Evolutionary conservation across 78 protist genomes (phyloP).

Genomic region (Andalucia godoyi): DNA sequence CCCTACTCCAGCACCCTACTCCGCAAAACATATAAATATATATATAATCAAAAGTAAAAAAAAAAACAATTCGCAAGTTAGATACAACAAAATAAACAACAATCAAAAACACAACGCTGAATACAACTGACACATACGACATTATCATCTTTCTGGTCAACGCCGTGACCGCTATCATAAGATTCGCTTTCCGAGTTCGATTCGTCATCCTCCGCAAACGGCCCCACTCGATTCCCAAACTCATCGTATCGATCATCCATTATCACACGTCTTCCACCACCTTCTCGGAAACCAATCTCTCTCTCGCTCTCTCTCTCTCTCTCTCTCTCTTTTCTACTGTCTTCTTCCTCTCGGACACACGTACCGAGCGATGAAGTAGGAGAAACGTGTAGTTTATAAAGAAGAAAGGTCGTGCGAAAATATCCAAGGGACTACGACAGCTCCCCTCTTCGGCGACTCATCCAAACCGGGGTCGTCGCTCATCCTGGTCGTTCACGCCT

Average conservation of each 20-base stretch:
- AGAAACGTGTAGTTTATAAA: too few species aligned
- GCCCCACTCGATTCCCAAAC: constrained; percentile 94
- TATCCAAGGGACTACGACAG: too few species aligned
- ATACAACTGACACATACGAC: background rate
- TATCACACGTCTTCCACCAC: too few species aligned
- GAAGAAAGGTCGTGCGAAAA: too few species aligned
- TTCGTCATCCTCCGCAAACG: constrained; percentile 21
- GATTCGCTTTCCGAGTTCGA: background rate
- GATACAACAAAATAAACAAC: background rate
- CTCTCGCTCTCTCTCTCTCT: too few species aligned
- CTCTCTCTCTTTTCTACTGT: too few species aligned
- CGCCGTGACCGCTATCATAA: constrained; percentile 23
- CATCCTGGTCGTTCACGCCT: too few species aligned
- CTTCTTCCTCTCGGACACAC: too few species aligned
- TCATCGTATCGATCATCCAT: constrained; percentile 66
- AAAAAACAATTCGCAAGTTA: background rate
- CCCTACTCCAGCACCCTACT: background rate
- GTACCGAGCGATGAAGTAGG: too few species aligned
- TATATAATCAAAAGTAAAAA: background rate
- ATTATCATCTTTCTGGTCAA: constrained; percentile 24
- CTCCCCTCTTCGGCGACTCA: too few species aligned
- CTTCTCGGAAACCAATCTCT: too few species aligned
- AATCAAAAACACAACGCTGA: background rate
- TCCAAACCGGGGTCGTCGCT: too few species aligned
- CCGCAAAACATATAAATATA: background rate